These are phyloP conservation scores for Neoscytalidium dimidiatum DNA, from an alignment of 2,329 filamentous ascomycete species.

Conservation along the genomic window DNA sequence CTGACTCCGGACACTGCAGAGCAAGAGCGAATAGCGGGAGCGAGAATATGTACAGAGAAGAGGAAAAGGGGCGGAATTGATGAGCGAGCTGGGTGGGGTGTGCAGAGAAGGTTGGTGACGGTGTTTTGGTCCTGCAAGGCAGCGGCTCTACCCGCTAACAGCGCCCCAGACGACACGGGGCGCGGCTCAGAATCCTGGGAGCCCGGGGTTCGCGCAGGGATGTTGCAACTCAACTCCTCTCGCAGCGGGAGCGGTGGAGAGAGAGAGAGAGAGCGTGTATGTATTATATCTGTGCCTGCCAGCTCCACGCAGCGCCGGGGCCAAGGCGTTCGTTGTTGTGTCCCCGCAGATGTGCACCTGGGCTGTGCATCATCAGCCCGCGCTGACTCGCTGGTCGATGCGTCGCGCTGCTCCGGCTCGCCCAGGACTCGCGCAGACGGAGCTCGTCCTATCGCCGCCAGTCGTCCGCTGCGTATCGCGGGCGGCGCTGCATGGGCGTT, in stretches of 20 bases:
- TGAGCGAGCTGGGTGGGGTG: not conserved
- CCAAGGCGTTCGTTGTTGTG: not conserved
- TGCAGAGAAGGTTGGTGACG: not conserved
- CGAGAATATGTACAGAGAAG: not conserved
- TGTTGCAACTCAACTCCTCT: not conserved
- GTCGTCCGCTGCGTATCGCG: not conserved
- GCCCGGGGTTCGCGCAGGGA: not conserved
- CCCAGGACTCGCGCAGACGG: not conserved
- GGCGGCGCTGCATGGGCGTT: conserved; percentile 10
- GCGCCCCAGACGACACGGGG: not conserved
- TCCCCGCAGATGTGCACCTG: conserved; percentile 11
- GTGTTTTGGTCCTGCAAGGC: conserved; percentile 11
- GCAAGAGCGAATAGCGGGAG: not conserved
- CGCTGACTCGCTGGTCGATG: conserved; percentile 6
- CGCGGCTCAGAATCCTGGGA: not conserved
- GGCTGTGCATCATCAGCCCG: conserved; percentile 3
- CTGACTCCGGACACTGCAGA: not conserved
- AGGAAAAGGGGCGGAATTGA: not conserved
- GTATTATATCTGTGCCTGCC: not conserved
- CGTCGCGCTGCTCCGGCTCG: not conserved
- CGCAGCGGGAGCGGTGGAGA: not conserved
- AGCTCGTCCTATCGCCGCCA: conserved; percentile 1
- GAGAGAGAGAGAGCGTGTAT: too few species aligned
- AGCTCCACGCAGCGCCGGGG: not conserved
- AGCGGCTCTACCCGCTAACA: conserved; percentile 16